These are phyloP conservation scores for Pseudozyma tsukubaensis DNA, from an alignment of 1,284 basidiomycete species.

Conservation along the genomic window DNA sequence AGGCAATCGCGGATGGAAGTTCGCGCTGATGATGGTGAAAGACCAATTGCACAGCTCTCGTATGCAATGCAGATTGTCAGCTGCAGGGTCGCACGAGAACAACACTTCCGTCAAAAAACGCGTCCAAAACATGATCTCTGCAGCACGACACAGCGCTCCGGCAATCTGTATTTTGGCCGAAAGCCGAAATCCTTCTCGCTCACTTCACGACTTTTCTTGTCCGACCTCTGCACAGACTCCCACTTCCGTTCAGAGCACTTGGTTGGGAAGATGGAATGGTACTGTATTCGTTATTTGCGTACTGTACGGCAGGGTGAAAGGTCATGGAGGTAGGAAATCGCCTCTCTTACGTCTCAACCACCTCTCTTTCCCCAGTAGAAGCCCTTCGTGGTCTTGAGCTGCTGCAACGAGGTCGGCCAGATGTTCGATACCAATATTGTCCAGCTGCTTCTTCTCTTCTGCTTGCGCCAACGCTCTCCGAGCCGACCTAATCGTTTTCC, in stretches of 20 bases:
- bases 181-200: neutral
- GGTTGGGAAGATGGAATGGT: neutral
- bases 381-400: constrained; percentile 28
- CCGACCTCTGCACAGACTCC: too few relatives aligned
- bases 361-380: constrained; percentile 37
- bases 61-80: neutral
- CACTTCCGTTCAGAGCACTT: neutral
- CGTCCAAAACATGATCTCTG: neutral
- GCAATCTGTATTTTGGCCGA: neutral
- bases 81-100: constrained; percentile 11
- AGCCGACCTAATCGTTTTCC: constrained; percentile 26
- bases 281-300: neutral
- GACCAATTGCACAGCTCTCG: too few relatives aligned
- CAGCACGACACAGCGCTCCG: too few relatives aligned
- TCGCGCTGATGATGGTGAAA: too few relatives aligned
- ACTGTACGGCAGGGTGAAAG: neutral
- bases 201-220: neutral
- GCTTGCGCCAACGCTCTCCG: constrained; percentile 1
- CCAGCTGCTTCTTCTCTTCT: constrained; percentile 7
- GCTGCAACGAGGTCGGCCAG: constrained; percentile 32
- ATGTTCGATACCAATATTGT: constrained; percentile 16
- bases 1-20: too few relatives aligned
- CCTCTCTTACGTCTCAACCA: constrained; percentile 22
- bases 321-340: constrained; percentile 31
- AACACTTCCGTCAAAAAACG: constrained; percentile 8